Percentiles rank a stretch among this genome's conserved stretches.
Conservation (phyloP, 345 rosid genomes). For the Lumnitzera littorea region DNA sequence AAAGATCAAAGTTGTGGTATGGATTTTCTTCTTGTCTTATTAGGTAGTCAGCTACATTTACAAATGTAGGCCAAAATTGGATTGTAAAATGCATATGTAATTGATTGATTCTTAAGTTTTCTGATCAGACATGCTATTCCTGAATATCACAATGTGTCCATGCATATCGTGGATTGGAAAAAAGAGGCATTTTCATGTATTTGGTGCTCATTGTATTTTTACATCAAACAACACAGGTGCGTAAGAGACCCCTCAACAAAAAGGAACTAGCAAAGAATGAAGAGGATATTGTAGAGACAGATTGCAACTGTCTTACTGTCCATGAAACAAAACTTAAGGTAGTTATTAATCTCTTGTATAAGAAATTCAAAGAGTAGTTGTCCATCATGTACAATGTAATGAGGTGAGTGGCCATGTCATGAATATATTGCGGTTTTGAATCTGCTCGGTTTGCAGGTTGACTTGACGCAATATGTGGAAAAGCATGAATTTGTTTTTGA, state of each 20-base stretch:
- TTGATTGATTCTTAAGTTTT: too few relatives aligned
- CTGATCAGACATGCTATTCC: too few relatives aligned
- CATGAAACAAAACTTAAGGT: slow-evolving; percentile 97
- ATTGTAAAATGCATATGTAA: too few relatives aligned
- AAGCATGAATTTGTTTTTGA: slow-evolving; percentile 95
- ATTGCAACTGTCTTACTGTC: slow-evolving; percentile 65
- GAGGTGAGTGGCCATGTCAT: background rate
- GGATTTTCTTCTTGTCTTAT: slow-evolving; percentile 13
- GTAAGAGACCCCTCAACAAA: slow-evolving; percentile 94
- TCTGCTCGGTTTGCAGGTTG: slow-evolving; percentile 50
- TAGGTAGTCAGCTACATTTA: too few relatives aligned
- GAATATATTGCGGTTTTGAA: background rate
- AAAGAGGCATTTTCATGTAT: background rate
- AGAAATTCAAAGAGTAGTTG: background rate
- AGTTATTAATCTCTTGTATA: slow-evolving; percentile 5
- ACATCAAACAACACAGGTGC: slow-evolving; percentile 50
- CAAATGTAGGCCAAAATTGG: too few relatives aligned
- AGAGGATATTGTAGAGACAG: slow-evolving; percentile 86
- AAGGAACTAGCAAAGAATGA: slow-evolving; percentile 89
- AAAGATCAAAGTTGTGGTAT: slow-evolving; percentile 98
- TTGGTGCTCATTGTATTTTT: background rate
- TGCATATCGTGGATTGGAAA: background rate
- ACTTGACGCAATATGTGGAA: slow-evolving; percentile 85
- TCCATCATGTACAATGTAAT: background rate
- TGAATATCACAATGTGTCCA: too few relatives aligned